These are phyloP conservation scores for Fusarium musae DNA, from an alignment of 2,329 filamentous ascomycete species.

Conservation along the genomic window DNA sequence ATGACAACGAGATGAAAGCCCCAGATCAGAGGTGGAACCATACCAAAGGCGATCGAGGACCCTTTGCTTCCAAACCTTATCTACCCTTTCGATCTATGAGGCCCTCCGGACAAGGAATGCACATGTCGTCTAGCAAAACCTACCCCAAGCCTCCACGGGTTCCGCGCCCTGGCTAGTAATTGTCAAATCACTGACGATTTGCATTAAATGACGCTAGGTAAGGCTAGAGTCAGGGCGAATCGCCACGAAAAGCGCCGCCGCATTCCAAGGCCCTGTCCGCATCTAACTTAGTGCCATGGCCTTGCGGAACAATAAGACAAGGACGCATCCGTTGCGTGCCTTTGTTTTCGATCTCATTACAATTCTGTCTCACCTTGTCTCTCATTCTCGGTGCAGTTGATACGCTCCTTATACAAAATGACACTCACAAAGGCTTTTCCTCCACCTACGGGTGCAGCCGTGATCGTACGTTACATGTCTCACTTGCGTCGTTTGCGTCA, in stretches of 20 bases:
- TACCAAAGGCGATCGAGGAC: neutral
- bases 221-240: slow-evolving; percentile 14
- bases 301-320: slow-evolving; percentile 17
- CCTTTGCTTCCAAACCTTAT: slow-evolving; percentile 9
- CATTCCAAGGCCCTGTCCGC: slow-evolving; percentile 25
- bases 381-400: slow-evolving; percentile 4
- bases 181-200: slow-evolving; percentile 1
- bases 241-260: slow-evolving; percentile 3
- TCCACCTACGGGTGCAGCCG: slow-evolving; percentile 10
- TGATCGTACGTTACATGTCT: slow-evolving; percentile 13
- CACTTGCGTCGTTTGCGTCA: neutral
- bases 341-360: neutral
- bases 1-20: neutral
- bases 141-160: neutral
- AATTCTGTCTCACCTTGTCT: slow-evolving; percentile 14
- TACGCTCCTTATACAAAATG: slow-evolving; percentile 18
- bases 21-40: neutral
- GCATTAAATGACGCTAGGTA: neutral
- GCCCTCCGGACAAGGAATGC: slow-evolving; percentile 10
- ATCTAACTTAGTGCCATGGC: slow-evolving; percentile 14
- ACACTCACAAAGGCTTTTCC: slow-evolving; percentile 23
- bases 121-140: slow-evolving; percentile 13
- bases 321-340: slow-evolving; percentile 4
- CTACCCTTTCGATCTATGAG: neutral
- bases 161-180: neutral